These are phyloP conservation scores for Corinectria fuckeliana DNA, from an alignment of 2,329 filamentous ascomycete species.

Conservation along the genomic window DNA sequence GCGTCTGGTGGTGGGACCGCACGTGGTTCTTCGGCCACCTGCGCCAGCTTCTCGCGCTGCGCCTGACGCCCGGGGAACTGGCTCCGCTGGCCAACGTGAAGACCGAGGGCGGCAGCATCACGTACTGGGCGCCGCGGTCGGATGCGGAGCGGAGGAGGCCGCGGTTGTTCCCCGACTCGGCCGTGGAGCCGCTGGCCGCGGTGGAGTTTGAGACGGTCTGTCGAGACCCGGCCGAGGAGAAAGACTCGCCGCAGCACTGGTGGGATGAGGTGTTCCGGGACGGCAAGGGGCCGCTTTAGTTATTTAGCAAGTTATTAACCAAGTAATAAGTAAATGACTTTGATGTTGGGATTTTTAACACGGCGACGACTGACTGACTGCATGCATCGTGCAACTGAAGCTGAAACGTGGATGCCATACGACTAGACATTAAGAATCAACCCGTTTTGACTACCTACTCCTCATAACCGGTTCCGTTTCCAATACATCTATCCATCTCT, in stretches of 20 bases:
- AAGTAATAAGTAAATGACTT: no score
- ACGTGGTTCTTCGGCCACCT: conserved; percentile 31
- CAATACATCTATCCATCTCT: background rate
- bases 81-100: background rate
- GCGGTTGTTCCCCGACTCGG: background rate
- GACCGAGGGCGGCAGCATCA: background rate
- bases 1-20: conserved; percentile 22
- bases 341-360: no score
- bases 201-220: background rate
- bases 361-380: no score
- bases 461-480: no score
- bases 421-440: no score
- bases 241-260: background rate
- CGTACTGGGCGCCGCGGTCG: background rate
- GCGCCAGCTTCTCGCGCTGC: background rate
- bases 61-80: background rate
- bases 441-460: no score
- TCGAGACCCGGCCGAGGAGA: background rate
- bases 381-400: no score
- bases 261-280: background rate
- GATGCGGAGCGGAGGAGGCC: background rate
- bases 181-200: background rate
- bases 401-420: no score
- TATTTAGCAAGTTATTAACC: background rate
- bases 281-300: background rate